A percentile compares a stretch with the other conserved stretches of the same genome.
phyloP scores from a whole-genome alignment of 2,329 filamentous ascomycete species.

The Cercospora beticola region DNA sequence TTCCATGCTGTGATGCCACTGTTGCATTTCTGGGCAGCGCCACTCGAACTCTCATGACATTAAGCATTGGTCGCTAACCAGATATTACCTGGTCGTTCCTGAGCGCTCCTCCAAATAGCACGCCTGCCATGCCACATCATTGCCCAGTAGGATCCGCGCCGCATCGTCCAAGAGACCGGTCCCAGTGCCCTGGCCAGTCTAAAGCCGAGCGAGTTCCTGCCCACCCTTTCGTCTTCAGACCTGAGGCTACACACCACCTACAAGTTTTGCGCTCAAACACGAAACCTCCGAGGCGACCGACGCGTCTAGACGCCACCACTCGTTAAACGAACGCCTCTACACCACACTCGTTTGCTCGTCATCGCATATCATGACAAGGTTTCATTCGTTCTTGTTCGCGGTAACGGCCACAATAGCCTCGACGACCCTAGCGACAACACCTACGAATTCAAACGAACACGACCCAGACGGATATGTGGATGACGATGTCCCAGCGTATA shows the following conservation, averaged over 20 bases:
- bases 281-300: neutral
- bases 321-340: neutral
- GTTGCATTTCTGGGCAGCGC: neutral
- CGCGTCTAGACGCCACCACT: neutral
- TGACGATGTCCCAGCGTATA: neutral
- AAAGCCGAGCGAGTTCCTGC: neutral
- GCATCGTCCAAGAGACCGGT: neutral
- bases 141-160: neutral
- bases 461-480: neutral
- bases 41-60: neutral
- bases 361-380: neutral
- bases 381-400: neutral
- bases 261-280: neutral
- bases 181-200: neutral
- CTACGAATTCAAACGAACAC: neutral
- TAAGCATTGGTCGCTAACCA: neutral
- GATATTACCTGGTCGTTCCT: neutral
- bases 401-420: neutral
- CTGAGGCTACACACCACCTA: neutral
- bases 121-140: neutral
- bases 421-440: neutral
- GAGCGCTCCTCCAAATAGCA: neutral
- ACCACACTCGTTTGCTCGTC: neutral
- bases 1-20: neutral
- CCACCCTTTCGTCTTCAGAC: neutral